Percentiles rank a stretch among this genome's conserved stretches.
These are phyloP conservation scores for Retiboletus flavoniger DNA, from an alignment of 1,284 basidiomycete genomes.

Conservation along the genomic window DNA sequence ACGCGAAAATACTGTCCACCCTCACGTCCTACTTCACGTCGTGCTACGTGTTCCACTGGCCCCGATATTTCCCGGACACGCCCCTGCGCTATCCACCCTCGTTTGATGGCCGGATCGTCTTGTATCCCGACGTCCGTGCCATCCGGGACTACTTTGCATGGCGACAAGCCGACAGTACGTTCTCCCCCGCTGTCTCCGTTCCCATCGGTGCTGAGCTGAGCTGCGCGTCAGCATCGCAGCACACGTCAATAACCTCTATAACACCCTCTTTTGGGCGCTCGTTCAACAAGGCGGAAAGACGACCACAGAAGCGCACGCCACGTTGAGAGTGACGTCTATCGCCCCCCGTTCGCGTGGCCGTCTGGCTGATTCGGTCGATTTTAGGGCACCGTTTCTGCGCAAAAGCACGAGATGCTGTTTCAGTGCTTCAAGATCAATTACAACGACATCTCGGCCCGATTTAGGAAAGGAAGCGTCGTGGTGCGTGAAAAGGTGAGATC, in stretches of 20 bases:
- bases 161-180: constrained; percentile 93
- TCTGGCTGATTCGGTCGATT: constrained; percentile 1
- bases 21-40: constrained; percentile 92
- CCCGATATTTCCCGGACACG: constrained; percentile 70
- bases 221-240: constrained; percentile 50
- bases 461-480: constrained; percentile 84
- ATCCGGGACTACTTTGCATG: constrained; percentile 93
- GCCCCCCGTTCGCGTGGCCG: not conserved
- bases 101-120: constrained; percentile 88
- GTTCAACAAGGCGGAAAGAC: constrained; percentile 77
- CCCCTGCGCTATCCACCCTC: constrained; percentile 80
- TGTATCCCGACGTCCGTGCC: constrained; percentile 76
- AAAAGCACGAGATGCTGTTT: constrained; percentile 92
- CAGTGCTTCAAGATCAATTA: constrained; percentile 86
- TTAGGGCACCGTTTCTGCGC: constrained; percentile 83
- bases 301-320: constrained; percentile 80
- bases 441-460: constrained; percentile 72
- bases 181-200: not conserved
- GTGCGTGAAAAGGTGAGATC: constrained; percentile 53
- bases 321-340: constrained; percentile 48
- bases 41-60: constrained; percentile 88
- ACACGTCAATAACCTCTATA: constrained; percentile 98
- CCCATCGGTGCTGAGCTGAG: constrained; percentile 18
- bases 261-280: constrained; percentile 94
- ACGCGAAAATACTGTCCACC: constrained; percentile 88